phyloP scores from a whole-genome alignment of 208 protist genomes.

The Leishmania tropica region DNA sequence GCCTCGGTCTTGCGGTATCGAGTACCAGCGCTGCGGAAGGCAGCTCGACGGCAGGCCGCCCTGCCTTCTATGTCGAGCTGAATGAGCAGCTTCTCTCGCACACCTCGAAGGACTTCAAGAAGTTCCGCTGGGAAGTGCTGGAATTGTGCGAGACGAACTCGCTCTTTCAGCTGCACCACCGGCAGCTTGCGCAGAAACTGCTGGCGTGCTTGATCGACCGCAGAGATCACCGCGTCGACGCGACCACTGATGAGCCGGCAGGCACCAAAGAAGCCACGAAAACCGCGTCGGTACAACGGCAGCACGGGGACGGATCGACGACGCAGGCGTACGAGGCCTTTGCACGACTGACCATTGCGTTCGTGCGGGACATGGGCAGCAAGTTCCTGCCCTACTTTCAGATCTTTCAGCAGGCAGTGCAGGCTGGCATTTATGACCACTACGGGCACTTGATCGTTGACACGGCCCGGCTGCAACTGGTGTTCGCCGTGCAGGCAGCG shows the following conservation, averaged over 20 bases:
- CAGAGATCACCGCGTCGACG: constrained; percentile 22
- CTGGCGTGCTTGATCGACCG: constrained; percentile 62
- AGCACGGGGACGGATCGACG: constrained; percentile 15
- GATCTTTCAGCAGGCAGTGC: constrained; percentile 82
- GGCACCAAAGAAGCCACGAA: constrained; percentile 6
- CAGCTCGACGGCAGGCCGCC: constrained; percentile 15
- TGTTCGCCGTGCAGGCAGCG: constrained; percentile 81
- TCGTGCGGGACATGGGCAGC: constrained; percentile 76
- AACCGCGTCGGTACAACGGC: background rate
- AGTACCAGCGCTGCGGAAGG: constrained; percentile 6
- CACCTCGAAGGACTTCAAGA: constrained; percentile 85
- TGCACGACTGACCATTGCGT: constrained; percentile 77
- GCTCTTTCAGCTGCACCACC: constrained; percentile 76
- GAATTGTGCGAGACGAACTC: constrained; percentile 68
- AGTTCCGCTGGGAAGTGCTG: constrained; percentile 81
- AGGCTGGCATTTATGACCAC: constrained; percentile 78
- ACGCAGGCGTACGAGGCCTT: constrained; percentile 85
- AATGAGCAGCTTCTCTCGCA: constrained; percentile 82
- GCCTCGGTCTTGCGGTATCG: constrained; percentile 58
- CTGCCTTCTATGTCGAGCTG: constrained; percentile 83
- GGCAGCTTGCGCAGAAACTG: constrained; percentile 77
- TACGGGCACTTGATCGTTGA: constrained; percentile 67
- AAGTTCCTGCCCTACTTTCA: constrained; percentile 86
- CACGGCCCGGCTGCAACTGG: constrained; percentile 72
- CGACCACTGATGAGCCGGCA: background rate